Percentiles rank a stretch among this genome's conserved stretches.
Conservation (phyloP, 139 green algal species). For the Asterochloris sp. region DNA sequence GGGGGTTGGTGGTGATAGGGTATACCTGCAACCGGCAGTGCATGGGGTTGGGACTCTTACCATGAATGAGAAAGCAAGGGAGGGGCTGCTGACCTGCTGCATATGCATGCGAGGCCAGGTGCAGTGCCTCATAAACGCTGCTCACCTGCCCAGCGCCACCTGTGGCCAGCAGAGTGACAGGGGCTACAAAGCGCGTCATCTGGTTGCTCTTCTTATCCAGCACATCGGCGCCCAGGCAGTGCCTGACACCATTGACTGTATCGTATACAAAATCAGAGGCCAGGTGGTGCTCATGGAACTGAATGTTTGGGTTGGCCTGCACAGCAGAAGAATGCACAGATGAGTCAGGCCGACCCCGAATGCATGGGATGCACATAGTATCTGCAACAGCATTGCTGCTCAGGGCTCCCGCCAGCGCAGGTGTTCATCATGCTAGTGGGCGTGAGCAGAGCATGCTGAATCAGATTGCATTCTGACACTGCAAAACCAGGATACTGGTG, state of each 20-base stretch:
- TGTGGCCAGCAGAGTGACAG: conserved; percentile 86
- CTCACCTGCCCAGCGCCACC: conserved; percentile 81
- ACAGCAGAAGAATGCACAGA: background rate
- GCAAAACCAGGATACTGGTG: too few species aligned
- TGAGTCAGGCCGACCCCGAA: too few species aligned
- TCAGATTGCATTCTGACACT: too few species aligned
- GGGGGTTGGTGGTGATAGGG: conserved; percentile 95
- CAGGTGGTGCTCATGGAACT: conserved; percentile 78
- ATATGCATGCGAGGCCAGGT: background rate
- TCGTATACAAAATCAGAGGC: conserved; percentile 65
- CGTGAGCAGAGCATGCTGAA: too few species aligned
- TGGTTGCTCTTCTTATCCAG: conserved; percentile 48
- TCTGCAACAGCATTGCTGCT: too few species aligned
- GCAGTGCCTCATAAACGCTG: conserved; percentile 3
- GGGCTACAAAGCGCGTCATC: conserved; percentile 67
- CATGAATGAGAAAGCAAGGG: background rate
- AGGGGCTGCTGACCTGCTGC: background rate
- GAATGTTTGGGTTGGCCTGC: conserved; percentile 70
- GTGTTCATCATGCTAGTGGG: too few species aligned
- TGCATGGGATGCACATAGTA: too few species aligned
- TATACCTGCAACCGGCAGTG: conserved; percentile 60
- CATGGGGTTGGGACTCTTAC: background rate
- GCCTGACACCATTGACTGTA: conserved; percentile 26
- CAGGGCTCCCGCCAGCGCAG: too few species aligned
- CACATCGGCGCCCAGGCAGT: conserved; percentile 84